Percentiles rank a stretch among this genome's conserved stretches.
Evolutionary conservation across 2,329 filamentous ascomycete genomes (phyloP).

Genomic region (Drechslerella dactyloides): DNA sequence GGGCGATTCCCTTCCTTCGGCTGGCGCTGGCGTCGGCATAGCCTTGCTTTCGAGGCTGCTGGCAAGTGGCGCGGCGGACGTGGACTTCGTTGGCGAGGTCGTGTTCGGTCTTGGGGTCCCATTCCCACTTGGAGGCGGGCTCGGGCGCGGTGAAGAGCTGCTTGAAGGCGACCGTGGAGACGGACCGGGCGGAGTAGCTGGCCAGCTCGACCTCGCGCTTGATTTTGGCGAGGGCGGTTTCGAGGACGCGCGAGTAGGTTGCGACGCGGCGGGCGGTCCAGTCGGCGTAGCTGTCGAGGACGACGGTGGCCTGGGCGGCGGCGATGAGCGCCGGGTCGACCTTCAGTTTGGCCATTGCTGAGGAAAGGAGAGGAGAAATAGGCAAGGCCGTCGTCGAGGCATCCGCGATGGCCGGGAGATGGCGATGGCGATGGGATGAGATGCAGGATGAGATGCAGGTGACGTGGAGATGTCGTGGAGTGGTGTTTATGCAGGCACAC

Average conservation of each 20-base stretch:
- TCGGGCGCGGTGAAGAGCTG: slow-evolving; percentile 33
- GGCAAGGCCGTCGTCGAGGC: slow-evolving; percentile 6
- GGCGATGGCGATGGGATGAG: neutral
- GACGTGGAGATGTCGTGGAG: too few species aligned
- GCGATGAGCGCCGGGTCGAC: slow-evolving; percentile 21
- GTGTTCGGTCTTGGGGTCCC: slow-evolving; percentile 44
- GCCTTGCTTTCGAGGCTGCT: slow-evolving; percentile 25
- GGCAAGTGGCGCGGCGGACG: neutral
- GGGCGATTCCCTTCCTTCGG: slow-evolving; percentile 28
- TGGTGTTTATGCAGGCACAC: neutral
- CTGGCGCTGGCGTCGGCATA: slow-evolving; percentile 24
- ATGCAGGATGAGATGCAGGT: neutral
- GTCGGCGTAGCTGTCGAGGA: slow-evolving; percentile 31
- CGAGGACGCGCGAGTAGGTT: slow-evolving; percentile 42
- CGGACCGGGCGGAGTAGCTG: slow-evolving; percentile 23
- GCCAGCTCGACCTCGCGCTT: slow-evolving; percentile 40
- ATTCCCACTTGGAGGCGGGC: slow-evolving; percentile 42
- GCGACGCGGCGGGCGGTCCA: slow-evolving; percentile 41
- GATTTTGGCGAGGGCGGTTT: slow-evolving; percentile 44
- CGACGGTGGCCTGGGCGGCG: slow-evolving; percentile 24
- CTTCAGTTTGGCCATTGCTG: slow-evolving; percentile 25
- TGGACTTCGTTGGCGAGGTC: slow-evolving; percentile 19
- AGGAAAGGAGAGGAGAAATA: neutral
- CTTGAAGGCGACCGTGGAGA: slow-evolving; percentile 32
- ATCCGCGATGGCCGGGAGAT: slow-evolving; percentile 3